Evolutionary conservation across 2,329 filamentous ascomycete species (phyloP), one percentile per base, ranked within the genome.

Genomic region (Furcasterigmium furcatum): DNA sequence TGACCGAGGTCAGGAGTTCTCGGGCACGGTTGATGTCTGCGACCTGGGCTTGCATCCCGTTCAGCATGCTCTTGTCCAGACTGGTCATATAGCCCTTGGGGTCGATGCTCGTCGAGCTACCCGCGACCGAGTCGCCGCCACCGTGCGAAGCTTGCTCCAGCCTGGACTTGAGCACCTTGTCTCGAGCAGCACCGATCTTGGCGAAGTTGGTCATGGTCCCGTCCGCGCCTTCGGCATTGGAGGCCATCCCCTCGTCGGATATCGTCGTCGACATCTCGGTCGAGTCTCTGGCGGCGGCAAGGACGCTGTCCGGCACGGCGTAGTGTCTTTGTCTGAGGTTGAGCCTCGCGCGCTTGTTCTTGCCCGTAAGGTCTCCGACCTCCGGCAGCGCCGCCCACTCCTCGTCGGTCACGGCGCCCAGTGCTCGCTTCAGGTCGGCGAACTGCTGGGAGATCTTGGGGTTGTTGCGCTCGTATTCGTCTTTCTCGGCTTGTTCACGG

Each of bases 371-470:
- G 66, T 99, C 94, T 57, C 95, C 94, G 27, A 96, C 92, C 59
- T 99, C 95, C 5, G 94, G 95, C 34, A 99, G 76, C 58, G 84
- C 95, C 32, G 90, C 91, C 94, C 94, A 99, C 58, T 99, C 91
- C 51, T 99, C 92, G 63, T 97, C 92, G 36, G 88, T 88, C 22
- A 99, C 87, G 6, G 85, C 87, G 34, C 88, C 86, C 30, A 99
- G 78, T 5, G 89, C 90, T 59, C 95, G 82, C 69, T 99, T 99
- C 43, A 97, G 72, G 58, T 97, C 94, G 62, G 91, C 91, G 65
- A 99, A 99, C 66, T 99, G 94, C 56, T 96, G 89, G 62, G 95
- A 89, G 43, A 99, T 96, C 70, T 97, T 99, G 13, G 94, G 94
- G 64, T 99, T 97, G 65, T 96, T 92, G 56, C 87, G 84, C 72